Base-by-base conservation (phyloP, 164 flowering plant genomes). In the Piper betle region DNA sequence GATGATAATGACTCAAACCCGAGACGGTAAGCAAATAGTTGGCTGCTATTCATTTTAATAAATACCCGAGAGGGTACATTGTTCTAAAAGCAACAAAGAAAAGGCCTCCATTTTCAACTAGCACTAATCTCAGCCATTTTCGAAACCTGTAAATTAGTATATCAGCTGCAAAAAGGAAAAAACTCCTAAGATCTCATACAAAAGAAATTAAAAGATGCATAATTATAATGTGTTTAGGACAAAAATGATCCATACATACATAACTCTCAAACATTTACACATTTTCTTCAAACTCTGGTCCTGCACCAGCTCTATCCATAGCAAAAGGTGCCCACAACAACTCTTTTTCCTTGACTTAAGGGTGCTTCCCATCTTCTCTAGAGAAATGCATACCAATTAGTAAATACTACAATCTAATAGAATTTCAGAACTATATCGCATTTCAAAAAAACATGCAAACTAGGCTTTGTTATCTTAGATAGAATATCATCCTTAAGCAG, bases 361-460 rank as follows among this genome's bases (percentile, higher is more conserved):
- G 87, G 80, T 61, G 70, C 68, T 73, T 88, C 95, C 96, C 97
- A 94, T 80, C 96, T 88, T 91, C 73, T 88, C 99, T 94, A n/a
- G n/a, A 85, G 77, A 60, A 55, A 55, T 20, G 39, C 15, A 55
- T 20, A 55, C 4, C 4, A 39, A 55, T 43, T 8, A 43, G 50
- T 43, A 43, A 43, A 43, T 8, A 6, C 8, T 43, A 43, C 8
- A 43, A 43, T 43, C 4, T 43, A 2, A 3, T 43, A 43, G 4
- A 43, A n/a, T n/a, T n/a, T n/a, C n/a, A n/a, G n/a, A n/a, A n/a
- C n/a, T n/a, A n/a, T n/a, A n/a, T n/a, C 12, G 12, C 12, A 15
- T 8, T 8, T 8, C 2, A 3, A 10, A 43, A 43, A 43, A 15
- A 43, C 12, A 15, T 43, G 2, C 50, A 4, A 4, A 41, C 6